These are phyloP conservation scores for Thermothielavioides terrestris DNA, from an alignment of 495 filamentous ascomycete species.

Conservation along the genomic window DNA sequence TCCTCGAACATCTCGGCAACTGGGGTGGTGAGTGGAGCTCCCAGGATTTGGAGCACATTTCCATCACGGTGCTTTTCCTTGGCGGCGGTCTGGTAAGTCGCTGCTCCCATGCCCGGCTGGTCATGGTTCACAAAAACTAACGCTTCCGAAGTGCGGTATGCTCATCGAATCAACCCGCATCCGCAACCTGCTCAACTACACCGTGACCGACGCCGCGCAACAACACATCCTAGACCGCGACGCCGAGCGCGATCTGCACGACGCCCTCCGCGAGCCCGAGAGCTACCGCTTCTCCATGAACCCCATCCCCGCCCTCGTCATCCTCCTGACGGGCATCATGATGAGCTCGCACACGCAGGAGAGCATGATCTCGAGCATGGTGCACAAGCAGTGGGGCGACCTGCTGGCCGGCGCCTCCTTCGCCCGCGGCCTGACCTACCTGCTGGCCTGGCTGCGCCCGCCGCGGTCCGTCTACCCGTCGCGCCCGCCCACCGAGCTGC, in stretches of 20 bases:
- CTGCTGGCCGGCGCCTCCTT: conserved; percentile 75
- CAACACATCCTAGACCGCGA: conserved; percentile 25
- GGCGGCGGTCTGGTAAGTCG: conserved; percentile 76
- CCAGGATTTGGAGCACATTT: conserved; percentile 83
- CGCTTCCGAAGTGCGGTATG: conserved; percentile 62
- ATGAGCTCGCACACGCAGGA: conserved; percentile 89
- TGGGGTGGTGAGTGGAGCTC: conserved; percentile 63
- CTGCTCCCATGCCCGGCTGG: too few species aligned
- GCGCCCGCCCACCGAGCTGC: conserved; percentile 82
- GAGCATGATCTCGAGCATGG: conserved; percentile 78
- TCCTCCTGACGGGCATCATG: conserved; percentile 81
- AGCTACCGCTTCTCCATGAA: conserved; percentile 75
- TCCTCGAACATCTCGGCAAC: conserved; percentile 76
- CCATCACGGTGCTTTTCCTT: conserved; percentile 89
- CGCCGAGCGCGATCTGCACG: conserved; percentile 32
- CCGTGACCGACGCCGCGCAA: conserved; percentile 37
- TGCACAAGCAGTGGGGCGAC: conserved; percentile 91
- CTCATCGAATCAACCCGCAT: conserved; percentile 73
- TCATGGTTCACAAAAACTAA: neutral
- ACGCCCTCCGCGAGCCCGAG: conserved; percentile 46
- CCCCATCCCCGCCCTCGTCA: conserved; percentile 78
- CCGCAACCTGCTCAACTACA: conserved; percentile 61
- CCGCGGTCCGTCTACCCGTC: conserved; percentile 75
- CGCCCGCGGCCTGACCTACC: conserved; percentile 70
- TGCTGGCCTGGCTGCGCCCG: conserved; percentile 71